Base-by-base conservation (phyloP, 2,329 filamentous ascomycete genomes). In the Teratosphaeria pseudoeucalypti region DNA sequence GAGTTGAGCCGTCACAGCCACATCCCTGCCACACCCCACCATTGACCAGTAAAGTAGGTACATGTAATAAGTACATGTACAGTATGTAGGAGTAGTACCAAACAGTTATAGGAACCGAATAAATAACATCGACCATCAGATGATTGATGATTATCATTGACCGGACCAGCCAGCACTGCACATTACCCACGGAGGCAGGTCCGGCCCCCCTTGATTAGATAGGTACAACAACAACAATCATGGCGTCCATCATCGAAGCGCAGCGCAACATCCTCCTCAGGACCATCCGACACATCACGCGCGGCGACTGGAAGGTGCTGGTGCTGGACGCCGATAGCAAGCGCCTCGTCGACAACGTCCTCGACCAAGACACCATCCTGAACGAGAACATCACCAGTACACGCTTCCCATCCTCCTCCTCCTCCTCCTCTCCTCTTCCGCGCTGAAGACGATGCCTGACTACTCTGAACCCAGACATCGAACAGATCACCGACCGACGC, bases 331-430 rank as follows among this genome's bases (percentile, higher is more conserved):
- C 89, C 66, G 81, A 80, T 59, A 92, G 90, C 72, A 86, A 87
- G 73, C 92, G 88, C 74, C 83, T 99, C 68, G 82, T 99, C 68
- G 87, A 95, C 76, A 95, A 92, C 79, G 88, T 90, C 54, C 84
- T 92, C 72, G 92, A 90, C 70, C 89, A 96, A 79, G 92, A 99
- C 83, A 90, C 96, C 70, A 95, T 99, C 66, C 87, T 99, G 76
- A 95, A 95, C 73, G 85, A 91, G 76, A 96, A 96, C 73, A 89
- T 99, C 75, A 92, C 92, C 66, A 96, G 92, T 96, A 82, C 72
- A 86, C 12, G 23, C 29, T 32, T 7, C 29, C 29, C 29, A 2
- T 32, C 29, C 29, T 32, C 5, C 7, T 32, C 29, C 29, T 7
- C 29, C 29, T 32, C 29, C 29, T 32, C 5, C 7, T 6, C 29